phyloP scores from a whole-genome alignment of 1,139 yeast species.

The Magnusiomyces ingens region DNA sequence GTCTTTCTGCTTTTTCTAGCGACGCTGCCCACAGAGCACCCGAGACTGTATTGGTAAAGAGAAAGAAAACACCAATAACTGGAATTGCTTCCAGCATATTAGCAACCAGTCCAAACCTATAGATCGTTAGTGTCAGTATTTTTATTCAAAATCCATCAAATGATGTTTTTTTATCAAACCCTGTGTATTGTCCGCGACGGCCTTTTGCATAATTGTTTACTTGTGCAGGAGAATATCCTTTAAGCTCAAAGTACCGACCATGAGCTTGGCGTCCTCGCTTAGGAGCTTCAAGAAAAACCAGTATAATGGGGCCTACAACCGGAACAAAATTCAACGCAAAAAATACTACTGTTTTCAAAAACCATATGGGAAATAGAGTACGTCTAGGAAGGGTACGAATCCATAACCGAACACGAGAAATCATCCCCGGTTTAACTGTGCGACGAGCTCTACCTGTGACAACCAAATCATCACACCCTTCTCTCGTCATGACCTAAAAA shows the following conservation, averaged over 20 bases:
- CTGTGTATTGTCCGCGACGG: slow-evolving; percentile 33
- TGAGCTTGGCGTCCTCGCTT: slow-evolving; percentile 52
- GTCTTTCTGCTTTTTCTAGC: slow-evolving; percentile 21
- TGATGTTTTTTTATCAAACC: slow-evolving; percentile 14
- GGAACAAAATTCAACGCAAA: slow-evolving; percentile 50
- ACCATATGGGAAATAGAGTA: slow-evolving; percentile 33
- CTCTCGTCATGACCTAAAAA: slow-evolving; percentile 38
- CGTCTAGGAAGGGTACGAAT: slow-evolving; percentile 29
- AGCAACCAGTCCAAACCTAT: slow-evolving; percentile 51
- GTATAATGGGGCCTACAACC: slow-evolving; percentile 51
- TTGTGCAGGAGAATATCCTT: slow-evolving; percentile 45
- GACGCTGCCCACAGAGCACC: slow-evolving; percentile 63
- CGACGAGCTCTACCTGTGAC: slow-evolving; percentile 41
- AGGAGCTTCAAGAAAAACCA: slow-evolving; percentile 52
- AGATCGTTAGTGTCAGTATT: slow-evolving; percentile 2
- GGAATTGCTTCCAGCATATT: slow-evolving; percentile 57
- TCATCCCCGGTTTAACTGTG: slow-evolving; percentile 29
- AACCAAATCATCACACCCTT: slow-evolving; percentile 46
- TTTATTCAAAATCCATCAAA: background rate
- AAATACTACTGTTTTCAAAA: slow-evolving; percentile 30
- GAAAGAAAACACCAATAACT: slow-evolving; percentile 50
- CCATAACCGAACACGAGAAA: slow-evolving; percentile 21
- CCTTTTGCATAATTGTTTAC: slow-evolving; percentile 27
- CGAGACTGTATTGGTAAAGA: slow-evolving; percentile 61
- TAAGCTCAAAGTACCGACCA: slow-evolving; percentile 52